Evolutionary conservation across 2,329 filamentous ascomycete genomes (phyloP).

Genomic region (Sclerotinia subarctica): DNA sequence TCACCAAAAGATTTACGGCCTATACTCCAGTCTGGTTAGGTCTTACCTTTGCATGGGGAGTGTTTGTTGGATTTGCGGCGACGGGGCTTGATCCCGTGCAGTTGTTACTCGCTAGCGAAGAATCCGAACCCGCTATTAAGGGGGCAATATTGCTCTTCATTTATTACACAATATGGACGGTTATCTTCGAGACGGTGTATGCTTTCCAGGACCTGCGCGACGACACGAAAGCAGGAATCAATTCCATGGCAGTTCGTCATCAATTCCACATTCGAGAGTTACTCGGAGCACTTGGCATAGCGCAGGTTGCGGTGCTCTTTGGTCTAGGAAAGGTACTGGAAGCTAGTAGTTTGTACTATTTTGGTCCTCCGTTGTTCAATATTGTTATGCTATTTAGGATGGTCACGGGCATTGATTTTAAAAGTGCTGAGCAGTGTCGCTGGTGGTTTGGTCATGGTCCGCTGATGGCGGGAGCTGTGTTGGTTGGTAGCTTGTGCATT

Average conservation of each 20-base stretch:
- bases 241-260: slow-evolving; percentile 9
- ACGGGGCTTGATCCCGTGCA: background rate
- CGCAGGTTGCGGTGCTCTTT: background rate
- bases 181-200: slow-evolving; percentile 20
- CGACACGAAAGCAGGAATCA: slow-evolving; percentile 19
- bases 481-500: background rate
- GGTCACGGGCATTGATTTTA: slow-evolving; percentile 9
- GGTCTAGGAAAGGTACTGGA: background rate
- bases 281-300: background rate
- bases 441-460: slow-evolving; percentile 18
- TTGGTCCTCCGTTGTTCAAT: background rate
- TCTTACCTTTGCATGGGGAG: background rate
- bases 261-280: background rate
- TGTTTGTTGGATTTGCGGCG: background rate
- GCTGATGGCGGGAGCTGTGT: background rate
- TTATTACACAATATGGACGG: slow-evolving; percentile 5
- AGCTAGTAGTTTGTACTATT: background rate
- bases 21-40: background rate
- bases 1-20: background rate
- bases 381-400: background rate
- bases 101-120: background rate
- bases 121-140: background rate
- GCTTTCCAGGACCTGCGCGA: slow-evolving; percentile 20
- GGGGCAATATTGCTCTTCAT: background rate
- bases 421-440: slow-evolving; percentile 1